Base-by-base conservation (phyloP, 148 eudicot species). In the Drosera capensis region DNA sequence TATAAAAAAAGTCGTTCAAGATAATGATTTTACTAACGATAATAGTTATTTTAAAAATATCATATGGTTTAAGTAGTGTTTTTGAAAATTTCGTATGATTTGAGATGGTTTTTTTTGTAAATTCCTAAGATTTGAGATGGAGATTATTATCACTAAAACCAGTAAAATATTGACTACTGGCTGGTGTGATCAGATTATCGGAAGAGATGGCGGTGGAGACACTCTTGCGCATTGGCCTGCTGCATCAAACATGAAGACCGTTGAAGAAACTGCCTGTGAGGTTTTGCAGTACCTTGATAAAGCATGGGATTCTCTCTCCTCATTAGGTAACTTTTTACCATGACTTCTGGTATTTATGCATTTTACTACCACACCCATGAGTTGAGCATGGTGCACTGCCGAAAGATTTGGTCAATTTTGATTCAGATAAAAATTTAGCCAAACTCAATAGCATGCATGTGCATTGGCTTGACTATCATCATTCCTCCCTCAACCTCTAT, bases 201-300 rank as follows among this genome's bases (percentile, higher is more conserved):
- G 95, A 58, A 76, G 63, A 64, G 82, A 85, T 57, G 68, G 68
- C 49, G 99, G 99, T 65, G 99, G 82, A 57, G 95, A 85, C 55
- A 72, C 95, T 23, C 87, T 90, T 51, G 94, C 95, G 50, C 99
- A 90, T 62, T 90, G 99, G 99, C 95, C 99, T 11, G 67, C 68
- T 57, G 56, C 68, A 48, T 56, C 85, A 26, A 74, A 57, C 60
- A 51, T 76, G 54, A 80, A 75, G 73, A 80, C 75, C 56, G 72
- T 85, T 56, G 99, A 90, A 60, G 78, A 84, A 45, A 93, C 95
- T 54, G 63, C 95, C 28, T 69, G 79, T 66, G 95, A 80, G 66
- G 68, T 90, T 20, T 67, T 90, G 46, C 84, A 73, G 64, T 85
- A 78, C 72, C 87, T 90, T 45, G 85, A 79, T 49, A 85, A 71